phyloP scores from a whole-genome alignment of 2,329 filamentous ascomycete species.

The Beauveria asiatica region DNA sequence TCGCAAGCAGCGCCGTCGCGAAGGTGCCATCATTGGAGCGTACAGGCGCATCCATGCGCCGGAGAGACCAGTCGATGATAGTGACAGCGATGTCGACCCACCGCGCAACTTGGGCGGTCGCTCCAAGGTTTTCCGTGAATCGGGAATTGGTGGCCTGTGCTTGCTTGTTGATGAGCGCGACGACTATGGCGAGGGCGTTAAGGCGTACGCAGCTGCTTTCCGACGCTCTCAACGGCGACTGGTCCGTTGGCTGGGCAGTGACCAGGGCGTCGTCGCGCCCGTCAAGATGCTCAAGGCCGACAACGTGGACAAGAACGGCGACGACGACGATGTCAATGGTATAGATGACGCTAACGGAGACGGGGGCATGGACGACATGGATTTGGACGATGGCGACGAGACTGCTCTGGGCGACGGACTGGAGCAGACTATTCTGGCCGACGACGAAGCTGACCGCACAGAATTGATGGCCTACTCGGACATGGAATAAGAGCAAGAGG shows the following conservation, averaged over 20 bases:
- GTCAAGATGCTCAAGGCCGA: constrained; percentile 31
- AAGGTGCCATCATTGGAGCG: constrained; percentile 59
- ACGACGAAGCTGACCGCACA: constrained; percentile 35
- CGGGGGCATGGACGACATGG: constrained; percentile 35
- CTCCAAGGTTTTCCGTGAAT: constrained; percentile 40
- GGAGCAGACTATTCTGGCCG: constrained; percentile 29
- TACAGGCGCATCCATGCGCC: constrained; percentile 54
- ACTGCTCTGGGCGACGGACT: constrained; percentile 21
- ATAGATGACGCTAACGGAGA: constrained; percentile 31
- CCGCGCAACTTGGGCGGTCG: constrained; percentile 25
- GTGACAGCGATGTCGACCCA: constrained; percentile 47
- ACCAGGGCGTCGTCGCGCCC: constrained; percentile 38
- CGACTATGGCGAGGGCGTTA: constrained; percentile 69
- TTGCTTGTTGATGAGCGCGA: constrained; percentile 54
- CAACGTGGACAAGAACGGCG: constrained; percentile 10
- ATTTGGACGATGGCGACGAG: constrained; percentile 28
- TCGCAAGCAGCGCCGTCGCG: constrained; percentile 51
- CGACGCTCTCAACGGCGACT: constrained; percentile 56
- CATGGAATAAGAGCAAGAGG: constrained; percentile 18
- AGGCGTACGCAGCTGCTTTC: constrained; percentile 57
- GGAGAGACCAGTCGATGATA: constrained; percentile 50
- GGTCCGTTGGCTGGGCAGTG: constrained; percentile 54
- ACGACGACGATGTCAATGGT: constrained; percentile 20
- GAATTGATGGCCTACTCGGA: constrained; percentile 31
- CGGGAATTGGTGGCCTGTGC: constrained; percentile 55